Evolutionary conservation across 2,329 filamentous ascomycete genomes (phyloP).

Genomic region (Parastagonospora avenae): DNA sequence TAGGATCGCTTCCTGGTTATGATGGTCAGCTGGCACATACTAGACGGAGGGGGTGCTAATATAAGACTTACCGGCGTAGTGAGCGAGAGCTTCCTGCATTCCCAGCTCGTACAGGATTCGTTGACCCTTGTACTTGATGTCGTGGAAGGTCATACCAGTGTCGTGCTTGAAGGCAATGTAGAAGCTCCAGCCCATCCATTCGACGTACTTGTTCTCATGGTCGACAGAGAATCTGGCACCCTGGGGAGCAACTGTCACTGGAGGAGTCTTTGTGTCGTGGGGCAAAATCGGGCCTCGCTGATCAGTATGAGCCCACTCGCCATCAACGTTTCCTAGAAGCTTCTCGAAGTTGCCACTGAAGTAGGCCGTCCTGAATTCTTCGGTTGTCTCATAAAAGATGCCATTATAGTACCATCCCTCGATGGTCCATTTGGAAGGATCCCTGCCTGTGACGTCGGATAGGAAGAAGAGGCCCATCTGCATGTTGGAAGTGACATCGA

Average conservation of each 20-base stretch:
- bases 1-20: conserved; percentile 41
- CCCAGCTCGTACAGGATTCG: conserved; percentile 58
- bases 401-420: conserved; percentile 61
- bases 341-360: conserved; percentile 52
- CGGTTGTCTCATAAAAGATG: conserved; percentile 55
- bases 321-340: conserved; percentile 53
- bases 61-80: conserved; percentile 48
- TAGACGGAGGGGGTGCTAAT: neutral
- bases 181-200: conserved; percentile 58
- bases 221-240: conserved; percentile 51
- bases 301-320: conserved; percentile 51
- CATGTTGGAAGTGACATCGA: conserved; percentile 50
- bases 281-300: conserved; percentile 43
- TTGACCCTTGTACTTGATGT: conserved; percentile 59
- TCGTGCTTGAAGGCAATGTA: conserved; percentile 57
- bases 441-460: conserved; percentile 55
- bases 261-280: conserved; percentile 58
- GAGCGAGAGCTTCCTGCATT: conserved; percentile 59
- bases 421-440: conserved; percentile 57
- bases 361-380: conserved; percentile 53
- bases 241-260: conserved; percentile 53
- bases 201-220: conserved; percentile 48
- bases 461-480: conserved; percentile 51
- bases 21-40: neutral
- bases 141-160: conserved; percentile 54